Conservation (phyloP, 495 filamentous ascomycete genomes). For the Pyronema omphalodes region DNA sequence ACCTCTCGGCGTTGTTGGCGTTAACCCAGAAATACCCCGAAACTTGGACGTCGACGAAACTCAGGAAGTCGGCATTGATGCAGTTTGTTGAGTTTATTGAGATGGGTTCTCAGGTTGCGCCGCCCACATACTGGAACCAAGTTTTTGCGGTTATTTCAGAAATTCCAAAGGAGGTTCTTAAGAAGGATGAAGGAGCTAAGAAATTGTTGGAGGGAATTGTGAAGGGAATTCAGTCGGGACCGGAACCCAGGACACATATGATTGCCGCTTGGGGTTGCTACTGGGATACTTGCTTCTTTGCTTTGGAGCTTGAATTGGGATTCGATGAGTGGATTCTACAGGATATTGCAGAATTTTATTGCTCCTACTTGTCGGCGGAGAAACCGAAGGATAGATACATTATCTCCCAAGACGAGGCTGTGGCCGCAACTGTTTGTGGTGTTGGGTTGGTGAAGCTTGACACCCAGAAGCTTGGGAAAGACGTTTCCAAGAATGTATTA, state of each 20-base stretch:
- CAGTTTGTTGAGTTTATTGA: constrained; percentile 56
- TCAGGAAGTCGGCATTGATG: constrained; percentile 44
- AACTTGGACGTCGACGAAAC: constrained; percentile 47
- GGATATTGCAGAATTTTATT: not conserved
- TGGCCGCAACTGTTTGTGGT: constrained; percentile 3
- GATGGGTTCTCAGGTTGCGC: constrained; percentile 60
- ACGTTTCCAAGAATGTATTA: not conserved
- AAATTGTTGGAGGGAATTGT: constrained; percentile 45
- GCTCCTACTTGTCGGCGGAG: not conserved
- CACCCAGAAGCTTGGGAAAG: not conserved
- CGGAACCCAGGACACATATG: constrained; percentile 51
- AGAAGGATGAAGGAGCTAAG: constrained; percentile 31
- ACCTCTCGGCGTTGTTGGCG: constrained; percentile 40
- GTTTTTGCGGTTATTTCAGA: constrained; percentile 39
- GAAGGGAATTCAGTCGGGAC: constrained; percentile 48
- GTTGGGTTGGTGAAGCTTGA: constrained; percentile 3
- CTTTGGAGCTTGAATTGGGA: constrained; percentile 3
- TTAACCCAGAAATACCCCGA: constrained; percentile 45
- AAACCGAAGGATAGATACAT: not conserved
- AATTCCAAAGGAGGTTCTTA: constrained; percentile 38
- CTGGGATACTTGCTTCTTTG: constrained; percentile 27
- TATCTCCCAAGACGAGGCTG: not conserved
- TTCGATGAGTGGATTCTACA: not conserved
- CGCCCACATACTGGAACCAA: constrained; percentile 50
- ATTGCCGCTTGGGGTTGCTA: constrained; percentile 56